Evolutionary conservation across 257 asterid species (phyloP).

Genomic region (Lantana camara): DNA sequence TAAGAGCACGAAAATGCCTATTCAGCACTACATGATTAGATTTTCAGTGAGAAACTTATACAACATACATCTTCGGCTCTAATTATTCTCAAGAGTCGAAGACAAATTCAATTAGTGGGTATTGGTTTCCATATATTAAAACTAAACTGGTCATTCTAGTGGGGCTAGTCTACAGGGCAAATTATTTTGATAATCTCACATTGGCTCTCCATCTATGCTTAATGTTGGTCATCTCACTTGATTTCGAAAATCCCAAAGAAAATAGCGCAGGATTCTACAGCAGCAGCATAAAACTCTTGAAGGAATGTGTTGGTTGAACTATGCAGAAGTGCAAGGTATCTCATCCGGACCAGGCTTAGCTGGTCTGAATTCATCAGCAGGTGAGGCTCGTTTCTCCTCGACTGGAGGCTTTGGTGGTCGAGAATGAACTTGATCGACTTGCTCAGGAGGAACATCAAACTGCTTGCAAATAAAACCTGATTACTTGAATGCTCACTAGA

Average conservation of each 20-base stretch:
- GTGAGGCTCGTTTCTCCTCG: conserved; percentile 33
- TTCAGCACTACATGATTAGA: not conserved
- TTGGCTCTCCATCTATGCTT: too few species aligned
- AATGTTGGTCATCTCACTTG: not conserved
- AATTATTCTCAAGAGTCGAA: not conserved
- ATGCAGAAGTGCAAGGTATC: conserved; percentile 56
- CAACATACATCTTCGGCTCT: not conserved
- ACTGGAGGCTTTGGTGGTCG: conserved; percentile 44
- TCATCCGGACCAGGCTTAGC: conserved; percentile 32
- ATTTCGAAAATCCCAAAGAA: too few species aligned
- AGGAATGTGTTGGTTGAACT: not conserved
- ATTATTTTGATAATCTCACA: too few species aligned
- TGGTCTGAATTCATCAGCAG: conserved; percentile 25
- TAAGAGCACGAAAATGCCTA: not conserved
- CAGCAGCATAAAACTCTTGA: conserved; percentile 8
- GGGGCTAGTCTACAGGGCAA: too few species aligned
- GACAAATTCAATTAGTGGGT: not conserved
- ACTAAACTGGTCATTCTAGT: too few species aligned
- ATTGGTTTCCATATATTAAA: too few species aligned
- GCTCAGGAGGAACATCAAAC: conserved; percentile 49
- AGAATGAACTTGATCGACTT: conserved; percentile 44
- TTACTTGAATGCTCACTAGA: not conserved
- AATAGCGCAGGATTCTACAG: not conserved
- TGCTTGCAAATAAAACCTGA: conserved; percentile 24
- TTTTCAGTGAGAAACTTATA: conserved; percentile 6